These are phyloP conservation scores for Flaveria ramosissima DNA, from an alignment of 129 eudicot genomes.

Conservation along the genomic window DNA sequence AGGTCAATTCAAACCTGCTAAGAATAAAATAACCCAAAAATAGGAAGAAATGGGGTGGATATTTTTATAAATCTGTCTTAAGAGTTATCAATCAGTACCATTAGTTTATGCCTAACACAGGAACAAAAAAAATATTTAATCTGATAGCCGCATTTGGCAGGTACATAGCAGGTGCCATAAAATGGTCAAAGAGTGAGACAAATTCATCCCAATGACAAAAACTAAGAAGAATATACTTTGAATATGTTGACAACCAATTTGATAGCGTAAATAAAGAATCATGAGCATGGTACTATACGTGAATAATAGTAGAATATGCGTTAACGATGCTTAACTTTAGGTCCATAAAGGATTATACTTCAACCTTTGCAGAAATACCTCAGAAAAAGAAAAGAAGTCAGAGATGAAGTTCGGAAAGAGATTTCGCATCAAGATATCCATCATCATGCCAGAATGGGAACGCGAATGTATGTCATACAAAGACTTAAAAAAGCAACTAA, in stretches of 20 bases:
- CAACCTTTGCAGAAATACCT: constrained; percentile 14
- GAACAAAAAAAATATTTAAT: constrained; percentile 23
- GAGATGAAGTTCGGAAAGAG: constrained; percentile 46
- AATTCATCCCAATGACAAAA: constrained; percentile 1
- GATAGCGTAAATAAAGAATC: constrained; percentile 1
- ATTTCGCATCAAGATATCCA: constrained; percentile 36
- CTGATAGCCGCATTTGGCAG: constrained; percentile 15
- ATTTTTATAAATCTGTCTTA: constrained; percentile 15
- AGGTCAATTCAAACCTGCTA: not conserved
- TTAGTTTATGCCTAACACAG: constrained; percentile 21
- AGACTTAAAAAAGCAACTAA: constrained; percentile 40
- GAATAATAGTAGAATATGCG: constrained; percentile 29
- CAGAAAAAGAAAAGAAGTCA: not conserved
- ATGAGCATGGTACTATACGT: constrained; percentile 8
- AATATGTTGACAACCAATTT: constrained; percentile 21
- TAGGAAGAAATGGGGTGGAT: constrained; percentile 17
- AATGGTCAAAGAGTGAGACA: constrained; percentile 19
- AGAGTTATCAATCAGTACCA: constrained; percentile 21
- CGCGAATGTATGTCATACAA: constrained; percentile 41
- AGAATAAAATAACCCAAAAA: constrained; percentile 23
- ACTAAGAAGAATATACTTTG: constrained; percentile 29
- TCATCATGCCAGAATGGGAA: constrained; percentile 48
- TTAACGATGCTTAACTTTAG: not conserved
- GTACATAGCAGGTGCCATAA: not conserved
- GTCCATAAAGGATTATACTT: constrained; percentile 18